Conservation (phyloP, 2,329 filamentous ascomycete species). For the Neonectria punicea region DNA sequence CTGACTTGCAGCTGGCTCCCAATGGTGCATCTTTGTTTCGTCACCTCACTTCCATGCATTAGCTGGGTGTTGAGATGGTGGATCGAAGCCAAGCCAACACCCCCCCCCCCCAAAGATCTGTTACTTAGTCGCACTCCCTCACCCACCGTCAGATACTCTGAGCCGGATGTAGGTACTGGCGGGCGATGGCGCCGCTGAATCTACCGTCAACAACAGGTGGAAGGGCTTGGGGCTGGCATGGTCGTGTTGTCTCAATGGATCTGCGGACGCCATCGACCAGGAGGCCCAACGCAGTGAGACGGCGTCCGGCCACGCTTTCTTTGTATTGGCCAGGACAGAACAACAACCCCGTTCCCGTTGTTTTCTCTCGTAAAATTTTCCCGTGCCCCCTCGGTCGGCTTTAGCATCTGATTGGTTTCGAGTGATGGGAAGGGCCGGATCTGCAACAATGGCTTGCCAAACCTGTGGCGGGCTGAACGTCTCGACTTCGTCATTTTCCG, state of each 20-base stretch:
- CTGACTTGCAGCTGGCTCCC: constrained; percentile 10
- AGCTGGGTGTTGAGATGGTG: background rate
- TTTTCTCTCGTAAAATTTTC: background rate
- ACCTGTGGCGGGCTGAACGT: background rate
- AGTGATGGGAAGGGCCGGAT: background rate
- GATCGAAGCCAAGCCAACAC: background rate
- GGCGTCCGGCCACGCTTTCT: background rate
- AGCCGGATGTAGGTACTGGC: background rate
- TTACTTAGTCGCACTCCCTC: background rate
- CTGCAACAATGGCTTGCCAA: background rate
- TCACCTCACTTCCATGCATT: constrained; percentile 4
- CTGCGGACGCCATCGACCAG: background rate
- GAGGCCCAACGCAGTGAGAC: background rate
- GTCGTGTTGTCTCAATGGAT: background rate
- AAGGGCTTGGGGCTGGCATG: no score
- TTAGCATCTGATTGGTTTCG: background rate
- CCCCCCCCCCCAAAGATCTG: background rate
- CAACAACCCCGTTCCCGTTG: no score
- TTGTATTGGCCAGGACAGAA: background rate
- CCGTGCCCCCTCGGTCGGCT: background rate
- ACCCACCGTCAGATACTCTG: background rate
- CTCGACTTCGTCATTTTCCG: background rate
- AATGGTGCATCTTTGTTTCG: constrained; percentile 16
- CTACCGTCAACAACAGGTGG: background rate
- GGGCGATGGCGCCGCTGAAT: background rate